These are phyloP conservation scores for Dictyostelium purpureum DNA, from an alignment of 78 protist species.

Conservation along the genomic window DNA sequence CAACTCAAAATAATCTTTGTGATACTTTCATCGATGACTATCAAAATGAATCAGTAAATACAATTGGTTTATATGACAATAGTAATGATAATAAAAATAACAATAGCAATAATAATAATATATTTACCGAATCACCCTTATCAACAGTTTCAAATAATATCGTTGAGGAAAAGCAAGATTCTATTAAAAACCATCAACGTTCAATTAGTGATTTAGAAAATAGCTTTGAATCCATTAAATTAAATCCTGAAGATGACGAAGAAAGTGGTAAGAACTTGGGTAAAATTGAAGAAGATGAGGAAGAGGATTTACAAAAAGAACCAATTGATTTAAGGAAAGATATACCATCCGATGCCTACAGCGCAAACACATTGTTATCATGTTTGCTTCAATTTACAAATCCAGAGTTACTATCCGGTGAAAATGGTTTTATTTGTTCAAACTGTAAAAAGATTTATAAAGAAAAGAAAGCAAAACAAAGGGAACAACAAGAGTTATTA, in stretches of 20 bases:
- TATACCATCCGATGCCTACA: conserved; percentile 51
- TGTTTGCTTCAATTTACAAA: conserved; percentile 69
- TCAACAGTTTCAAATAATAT: neutral
- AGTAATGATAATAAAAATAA: neutral
- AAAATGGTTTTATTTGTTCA: conserved; percentile 72
- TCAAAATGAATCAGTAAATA: neutral
- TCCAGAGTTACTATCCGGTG: conserved; percentile 67
- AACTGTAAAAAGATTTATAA: conserved; percentile 32
- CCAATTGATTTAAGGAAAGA: conserved; percentile 60
- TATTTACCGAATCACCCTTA: neutral
- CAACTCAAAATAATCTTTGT: neutral
- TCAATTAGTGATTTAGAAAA: conserved; percentile 19
- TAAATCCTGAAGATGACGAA: neutral
- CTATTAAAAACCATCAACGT: neutral
- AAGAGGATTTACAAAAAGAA: conserved; percentile 40
- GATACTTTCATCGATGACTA: conserved; percentile 34
- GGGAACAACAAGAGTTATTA: neutral
- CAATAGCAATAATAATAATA: neutral
- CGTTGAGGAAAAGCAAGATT: no score
- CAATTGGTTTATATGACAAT: neutral
- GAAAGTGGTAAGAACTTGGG: neutral
- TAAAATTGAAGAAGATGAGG: neutral
- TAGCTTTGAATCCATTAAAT: conserved; percentile 14
- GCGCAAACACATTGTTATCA: conserved; percentile 4
- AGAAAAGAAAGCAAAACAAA: neutral